Conservation (phyloP, 345 rosid genomes). For the Nasturtium officinale region DNA sequence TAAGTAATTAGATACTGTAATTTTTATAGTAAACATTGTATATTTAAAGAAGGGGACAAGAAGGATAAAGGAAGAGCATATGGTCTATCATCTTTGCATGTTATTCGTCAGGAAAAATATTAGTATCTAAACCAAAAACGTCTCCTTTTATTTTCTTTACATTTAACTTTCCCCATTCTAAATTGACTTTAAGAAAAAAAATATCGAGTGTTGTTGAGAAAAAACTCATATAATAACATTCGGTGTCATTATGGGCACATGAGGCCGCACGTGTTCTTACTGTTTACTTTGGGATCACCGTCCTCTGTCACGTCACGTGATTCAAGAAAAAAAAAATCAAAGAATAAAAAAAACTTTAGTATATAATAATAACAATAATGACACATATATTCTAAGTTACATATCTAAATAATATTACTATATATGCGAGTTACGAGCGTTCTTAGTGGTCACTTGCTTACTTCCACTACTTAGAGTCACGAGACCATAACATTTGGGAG, state of each 20-base stretch:
- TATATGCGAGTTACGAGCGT: slow-evolving; percentile 26
- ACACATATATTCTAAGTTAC: slow-evolving; percentile 1
- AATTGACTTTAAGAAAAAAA: neutral
- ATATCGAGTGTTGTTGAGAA: slow-evolving; percentile 32
- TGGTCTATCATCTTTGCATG: slow-evolving; percentile 44
- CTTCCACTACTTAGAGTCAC: slow-evolving; percentile 39
- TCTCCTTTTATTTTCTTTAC: slow-evolving; percentile 18
- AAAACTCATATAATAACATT: slow-evolving; percentile 30
- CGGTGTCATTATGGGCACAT: slow-evolving; percentile 54
- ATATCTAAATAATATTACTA: slow-evolving; percentile 1
- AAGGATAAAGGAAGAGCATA: slow-evolving; percentile 46
- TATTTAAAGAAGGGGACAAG: slow-evolving; percentile 44
- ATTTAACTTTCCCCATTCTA: neutral
- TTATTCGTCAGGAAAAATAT: slow-evolving; percentile 43
- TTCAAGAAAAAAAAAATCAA: slow-evolving; percentile 42
- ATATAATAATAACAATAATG: slow-evolving; percentile 25
- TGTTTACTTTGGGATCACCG: slow-evolving; percentile 62
- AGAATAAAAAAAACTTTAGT: slow-evolving; percentile 12
- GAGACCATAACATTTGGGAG: slow-evolving; percentile 37
- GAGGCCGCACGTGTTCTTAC: slow-evolving; percentile 59
- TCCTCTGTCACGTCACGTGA: slow-evolving; percentile 54
- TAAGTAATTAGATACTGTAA: neutral
- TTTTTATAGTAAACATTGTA: no score
- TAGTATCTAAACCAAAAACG: slow-evolving; percentile 26
- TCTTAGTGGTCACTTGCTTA: slow-evolving; percentile 45